Conservation (phyloP, 192 early-diverging fungal genomes). For the Backusella australiensis region DNA sequence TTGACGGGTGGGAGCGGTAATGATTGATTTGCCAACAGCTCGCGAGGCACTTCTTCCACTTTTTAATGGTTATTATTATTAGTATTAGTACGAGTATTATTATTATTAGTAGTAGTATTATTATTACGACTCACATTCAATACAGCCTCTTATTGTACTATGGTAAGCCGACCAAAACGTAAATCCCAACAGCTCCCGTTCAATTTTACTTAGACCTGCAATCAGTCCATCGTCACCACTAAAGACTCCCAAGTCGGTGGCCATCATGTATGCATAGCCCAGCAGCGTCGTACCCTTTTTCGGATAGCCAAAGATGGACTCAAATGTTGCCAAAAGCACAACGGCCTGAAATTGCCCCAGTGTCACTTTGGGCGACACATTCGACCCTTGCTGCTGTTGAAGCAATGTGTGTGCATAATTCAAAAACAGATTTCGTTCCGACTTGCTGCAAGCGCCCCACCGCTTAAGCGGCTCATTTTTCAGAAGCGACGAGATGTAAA, state of each 20-base stretch:
- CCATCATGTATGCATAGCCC: constrained; percentile 12
- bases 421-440: constrained; percentile 16
- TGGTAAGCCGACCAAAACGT: constrained; percentile 22
- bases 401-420: constrained; percentile 26
- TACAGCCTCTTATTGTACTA: constrained; percentile 13
- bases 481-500: constrained; percentile 1
- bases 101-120: too few species aligned
- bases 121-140: constrained; percentile 5
- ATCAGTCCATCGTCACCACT: not conserved
- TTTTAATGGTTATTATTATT: not conserved
- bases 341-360: constrained; percentile 22
- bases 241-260: not conserved
- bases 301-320: constrained; percentile 17
- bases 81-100: not conserved
- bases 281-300: constrained; percentile 24
- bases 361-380: not conserved
- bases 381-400: not conserved
- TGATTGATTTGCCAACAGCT: not conserved
- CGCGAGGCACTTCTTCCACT: constrained; percentile 22
- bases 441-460: constrained; percentile 6
- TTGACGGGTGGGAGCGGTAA: not conserved
- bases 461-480: constrained; percentile 7
- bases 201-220: not conserved
- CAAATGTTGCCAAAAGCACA: constrained; percentile 18
- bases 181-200: constrained; percentile 16